Base-by-base conservation (phyloP, 2,329 filamentous ascomycete species). In the Cladosporium sp. region DNA sequence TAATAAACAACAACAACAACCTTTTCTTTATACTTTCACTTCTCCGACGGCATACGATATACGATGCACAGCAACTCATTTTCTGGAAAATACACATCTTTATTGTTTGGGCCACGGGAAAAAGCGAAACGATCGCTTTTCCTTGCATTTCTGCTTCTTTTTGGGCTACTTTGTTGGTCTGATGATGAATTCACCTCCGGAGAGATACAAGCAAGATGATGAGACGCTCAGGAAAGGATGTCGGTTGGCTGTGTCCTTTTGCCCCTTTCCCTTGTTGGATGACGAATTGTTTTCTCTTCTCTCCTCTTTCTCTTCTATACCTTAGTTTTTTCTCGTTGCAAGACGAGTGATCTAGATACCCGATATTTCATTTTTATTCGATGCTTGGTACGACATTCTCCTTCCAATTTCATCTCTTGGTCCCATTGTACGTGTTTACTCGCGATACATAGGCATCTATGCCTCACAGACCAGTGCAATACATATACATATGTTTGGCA, bases 341-440 rank as follows among this genome's bases (percentile, higher is more conserved):
- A 53, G 22, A 53, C 40, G 37, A 32, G 17, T 42, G 50, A 53
- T 24, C 42, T 53, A 53, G 50, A 53, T 53, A 53, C 50, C 50
- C 50, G 50, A 48, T 20, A 48, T 32, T 48, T 17, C 45, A 48
- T 48, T 48, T 15, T 35, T 48, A 35, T 35, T 48, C 28, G 45
- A 32, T 12, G 15, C 36, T 39, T n/a, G n/a, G n/a, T n/a, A n/a
- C n/a, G n/a, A n/a, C n/a, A n/a, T n/a, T n/a, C n/a, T n/a, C n/a
- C n/a, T n/a, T n/a, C n/a, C n/a, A n/a, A n/a, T n/a, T n/a, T n/a
- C n/a, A n/a, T n/a, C n/a, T n/a, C n/a, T n/a, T n/a, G n/a, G n/a
- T n/a, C n/a, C n/a, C n/a, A n/a, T n/a, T n/a, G n/a, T n/a, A n/a
- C n/a, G n/a, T n/a, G n/a, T n/a, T n/a, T n/a, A n/a, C n/a, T n/a